A percentile compares a stretch with the other conserved stretches of the same genome.
phyloP scores from a whole-genome alignment of 345 rosid species.

The Sonneratia caseolaris region DNA sequence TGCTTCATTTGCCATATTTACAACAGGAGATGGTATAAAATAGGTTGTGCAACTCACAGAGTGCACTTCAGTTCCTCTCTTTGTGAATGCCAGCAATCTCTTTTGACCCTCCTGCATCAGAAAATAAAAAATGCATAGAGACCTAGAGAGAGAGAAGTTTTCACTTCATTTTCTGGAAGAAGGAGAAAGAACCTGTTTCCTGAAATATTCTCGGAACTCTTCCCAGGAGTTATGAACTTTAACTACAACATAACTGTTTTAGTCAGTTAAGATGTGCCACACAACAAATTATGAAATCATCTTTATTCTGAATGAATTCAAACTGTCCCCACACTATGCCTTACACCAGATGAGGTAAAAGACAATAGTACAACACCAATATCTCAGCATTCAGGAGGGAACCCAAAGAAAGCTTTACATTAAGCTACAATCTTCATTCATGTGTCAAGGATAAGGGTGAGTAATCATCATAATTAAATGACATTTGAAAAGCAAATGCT shows the following conservation, averaged over 20 bases:
- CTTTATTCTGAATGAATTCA: background rate
- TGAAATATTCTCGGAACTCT: conserved; percentile 65
- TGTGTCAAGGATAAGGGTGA: background rate
- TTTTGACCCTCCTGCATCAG: conserved; percentile 65
- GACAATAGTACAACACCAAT: background rate
- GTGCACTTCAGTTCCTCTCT: conserved; percentile 66
- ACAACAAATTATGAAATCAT: background rate
- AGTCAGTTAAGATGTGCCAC: conserved; percentile 25
- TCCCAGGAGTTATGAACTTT: conserved; percentile 75
- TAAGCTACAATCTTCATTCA: background rate
- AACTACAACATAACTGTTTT: conserved; percentile 61
- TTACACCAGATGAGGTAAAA: background rate
- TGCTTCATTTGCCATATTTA: background rate
- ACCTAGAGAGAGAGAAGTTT: background rate
- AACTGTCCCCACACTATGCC: background rate
- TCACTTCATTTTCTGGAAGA: background rate
- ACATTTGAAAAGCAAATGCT: background rate
- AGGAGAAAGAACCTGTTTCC: conserved; percentile 47
- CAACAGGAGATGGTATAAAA: background rate
- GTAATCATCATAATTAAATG: background rate
- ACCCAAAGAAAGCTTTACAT: background rate
- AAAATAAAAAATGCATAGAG: conserved; percentile 7
- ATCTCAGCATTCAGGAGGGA: background rate
- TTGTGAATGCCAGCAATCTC: conserved; percentile 81
- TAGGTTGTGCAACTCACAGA: conserved; percentile 42